Evolutionary conservation across 228 moss, liverwort and hornwort genomes (phyloP), one percentile per base, ranked within the genome.

Genomic region (Sphagnum fallax): DNA sequence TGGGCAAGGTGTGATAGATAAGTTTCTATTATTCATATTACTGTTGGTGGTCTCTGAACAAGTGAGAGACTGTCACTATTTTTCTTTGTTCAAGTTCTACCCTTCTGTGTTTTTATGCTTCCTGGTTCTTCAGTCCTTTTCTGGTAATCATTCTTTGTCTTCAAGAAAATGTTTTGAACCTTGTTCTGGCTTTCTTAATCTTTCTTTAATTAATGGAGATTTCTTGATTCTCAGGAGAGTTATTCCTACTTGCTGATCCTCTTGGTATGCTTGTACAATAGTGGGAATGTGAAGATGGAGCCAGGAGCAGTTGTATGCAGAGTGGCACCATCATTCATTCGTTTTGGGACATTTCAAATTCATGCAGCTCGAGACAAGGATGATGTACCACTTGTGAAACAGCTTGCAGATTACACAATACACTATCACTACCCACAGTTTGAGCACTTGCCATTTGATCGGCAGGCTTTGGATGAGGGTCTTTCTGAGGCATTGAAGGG

Each of bases 271-370:
- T 64, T 64, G 47, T 52, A 8, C 60, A 49, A 52, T 85, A 95
- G 95, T 81, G 97, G 97, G 63, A 93, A 97, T 80, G 87, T 93
- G 11, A 91, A 97, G 76, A 82, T 93, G 77, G 97, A 97, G 83
- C 97, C 97, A 72, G 97, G 97, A 65, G 97, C 97, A 79, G 85
- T 93, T 52, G 93, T 97, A 47, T 93, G 97, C 74, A 91, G 93
- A 53, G 87, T 86, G 61, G 88, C 97, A 61, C 97, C 90, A 52
- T 97, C 97, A 6, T 97, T 97, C 77, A 77, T 97, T 58, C 91
- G 93, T 8, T 97, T 97, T 75, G 97, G 97, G 64, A 82, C 90
- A 65, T 97, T 88, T 77, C 97, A 97, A 75, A 93, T 97, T 60
- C 97, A 97, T 79, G 97, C 97, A 75, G 97, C 97, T 52, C 86